These are phyloP conservation scores for Earliella scabrosa DNA, from an alignment of 1,284 basidiomycete genomes.

Conservation along the genomic window DNA sequence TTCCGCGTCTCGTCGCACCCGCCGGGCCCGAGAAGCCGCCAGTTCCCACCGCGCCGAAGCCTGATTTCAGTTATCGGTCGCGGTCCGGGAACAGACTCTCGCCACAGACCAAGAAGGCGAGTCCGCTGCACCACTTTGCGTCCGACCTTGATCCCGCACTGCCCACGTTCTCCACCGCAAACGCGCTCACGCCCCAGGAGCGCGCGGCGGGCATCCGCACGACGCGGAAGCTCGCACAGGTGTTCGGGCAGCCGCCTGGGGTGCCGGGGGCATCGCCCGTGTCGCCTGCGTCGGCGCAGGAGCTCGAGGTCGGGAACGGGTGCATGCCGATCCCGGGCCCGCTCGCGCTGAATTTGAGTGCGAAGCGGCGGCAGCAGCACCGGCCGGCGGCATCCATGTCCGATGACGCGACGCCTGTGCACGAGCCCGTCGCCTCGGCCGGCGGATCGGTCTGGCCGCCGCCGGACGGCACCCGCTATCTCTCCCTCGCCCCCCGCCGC, in stretches of 20 bases:
- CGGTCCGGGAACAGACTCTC: slow-evolving; percentile 20
- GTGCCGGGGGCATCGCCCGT: slow-evolving; percentile 25
- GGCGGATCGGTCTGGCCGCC: slow-evolving; percentile 34
- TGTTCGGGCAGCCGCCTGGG: slow-evolving; percentile 72
- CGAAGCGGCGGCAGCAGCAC: slow-evolving; percentile 35
- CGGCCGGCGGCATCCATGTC: slow-evolving; percentile 49
- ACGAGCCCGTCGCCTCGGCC: slow-evolving; percentile 15
- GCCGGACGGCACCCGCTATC: slow-evolving; percentile 38
- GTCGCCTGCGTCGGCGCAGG: slow-evolving; percentile 16
- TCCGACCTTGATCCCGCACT: slow-evolving; percentile 20
- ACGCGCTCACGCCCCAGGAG: slow-evolving; percentile 66
- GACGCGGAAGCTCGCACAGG: slow-evolving; percentile 75
- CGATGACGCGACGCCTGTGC: slow-evolving; percentile 27
- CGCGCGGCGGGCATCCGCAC: slow-evolving; percentile 75
- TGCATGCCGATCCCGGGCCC: slow-evolving; percentile 20
- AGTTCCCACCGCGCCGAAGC: slow-evolving; percentile 42
- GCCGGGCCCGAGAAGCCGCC: slow-evolving; percentile 43
- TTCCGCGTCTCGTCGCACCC: slow-evolving; percentile 22
- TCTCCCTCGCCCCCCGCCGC: slow-evolving; percentile 43
- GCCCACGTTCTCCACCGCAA: slow-evolving; percentile 59
- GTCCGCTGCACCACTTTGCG: slow-evolving; percentile 8
- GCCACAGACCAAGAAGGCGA: slow-evolving; percentile 11
- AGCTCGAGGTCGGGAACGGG: slow-evolving; percentile 18
- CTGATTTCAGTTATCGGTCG: slow-evolving; percentile 33
- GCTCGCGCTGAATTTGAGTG: slow-evolving; percentile 19